A percentile compares a stretch with the other conserved stretches of the same genome.
Evolutionary conservation across 2,329 filamentous ascomycete species (phyloP).

Genomic region (Xylaria digitata): DNA sequence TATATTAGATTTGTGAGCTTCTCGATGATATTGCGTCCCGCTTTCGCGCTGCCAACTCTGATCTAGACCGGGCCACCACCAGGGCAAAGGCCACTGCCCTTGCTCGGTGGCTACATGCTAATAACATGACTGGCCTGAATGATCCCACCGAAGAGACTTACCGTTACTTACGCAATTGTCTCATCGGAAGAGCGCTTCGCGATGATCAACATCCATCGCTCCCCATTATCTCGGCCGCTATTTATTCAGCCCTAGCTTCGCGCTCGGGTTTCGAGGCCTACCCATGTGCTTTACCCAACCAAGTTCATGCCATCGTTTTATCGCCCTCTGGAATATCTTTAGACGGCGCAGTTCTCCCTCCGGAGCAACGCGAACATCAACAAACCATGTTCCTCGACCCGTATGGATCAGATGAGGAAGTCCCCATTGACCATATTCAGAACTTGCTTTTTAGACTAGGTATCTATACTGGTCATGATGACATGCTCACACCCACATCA

Average conservation of each 20-base stretch:
- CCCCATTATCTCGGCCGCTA: slow-evolving; percentile 86
- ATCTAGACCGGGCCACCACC: slow-evolving; percentile 67
- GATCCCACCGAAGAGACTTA: slow-evolving; percentile 72
- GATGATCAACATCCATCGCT: slow-evolving; percentile 80
- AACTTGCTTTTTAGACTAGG: slow-evolving; percentile 65
- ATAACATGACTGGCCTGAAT: slow-evolving; percentile 77
- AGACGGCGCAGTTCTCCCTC: slow-evolving; percentile 59
- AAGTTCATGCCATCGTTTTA: slow-evolving; percentile 84
- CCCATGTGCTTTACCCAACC: slow-evolving; percentile 84
- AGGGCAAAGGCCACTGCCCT: slow-evolving; percentile 75
- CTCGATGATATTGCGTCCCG: slow-evolving; percentile 72
- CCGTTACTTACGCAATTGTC: slow-evolving; percentile 84
- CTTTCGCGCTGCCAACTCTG: slow-evolving; percentile 65
- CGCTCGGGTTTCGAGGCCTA: slow-evolving; percentile 80
- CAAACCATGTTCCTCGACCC: slow-evolving; percentile 85
- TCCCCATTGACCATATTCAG: slow-evolving; percentile 69
- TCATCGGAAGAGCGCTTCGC: slow-evolving; percentile 83
- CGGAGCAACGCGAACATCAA: slow-evolving; percentile 54
- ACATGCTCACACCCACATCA: slow-evolving; percentile 72
- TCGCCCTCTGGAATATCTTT: slow-evolving; percentile 70
- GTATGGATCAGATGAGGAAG: slow-evolving; percentile 76
- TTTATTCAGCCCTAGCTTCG: slow-evolving; percentile 83
- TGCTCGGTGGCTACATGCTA: slow-evolving; percentile 74
- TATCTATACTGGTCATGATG: slow-evolving; percentile 56
- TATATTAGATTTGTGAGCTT: slow-evolving; percentile 65